Conservation (phyloP, 345 rosid genomes). For the Pistacia integerrima region DNA sequence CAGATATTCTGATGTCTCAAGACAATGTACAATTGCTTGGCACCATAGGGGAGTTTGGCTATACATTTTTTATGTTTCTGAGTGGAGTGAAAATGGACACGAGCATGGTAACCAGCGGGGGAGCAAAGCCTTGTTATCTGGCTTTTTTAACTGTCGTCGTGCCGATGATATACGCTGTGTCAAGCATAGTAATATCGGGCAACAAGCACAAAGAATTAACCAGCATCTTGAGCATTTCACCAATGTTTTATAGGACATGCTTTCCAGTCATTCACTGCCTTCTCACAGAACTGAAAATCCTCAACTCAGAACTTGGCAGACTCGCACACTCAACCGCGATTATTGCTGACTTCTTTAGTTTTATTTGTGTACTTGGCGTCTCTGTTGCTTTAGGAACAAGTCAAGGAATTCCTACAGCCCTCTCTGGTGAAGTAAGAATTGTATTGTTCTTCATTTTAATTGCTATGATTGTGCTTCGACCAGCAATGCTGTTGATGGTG, state of each 20-base stretch:
- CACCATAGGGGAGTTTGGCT: constrained; percentile 17
- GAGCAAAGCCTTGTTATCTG: constrained; percentile 17
- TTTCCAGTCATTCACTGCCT: constrained; percentile 26
- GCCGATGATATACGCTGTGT: neutral
- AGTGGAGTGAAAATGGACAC: constrained; percentile 31
- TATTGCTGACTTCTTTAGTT: constrained; percentile 1
- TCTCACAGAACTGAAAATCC: constrained; percentile 20
- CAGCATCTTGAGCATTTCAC: neutral
- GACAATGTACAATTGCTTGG: constrained; percentile 12
- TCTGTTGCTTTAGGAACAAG: neutral
- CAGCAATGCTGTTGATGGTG: neutral
- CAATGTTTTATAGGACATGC: constrained; percentile 1
- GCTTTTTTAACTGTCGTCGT: constrained; percentile 5
- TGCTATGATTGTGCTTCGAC: neutral
- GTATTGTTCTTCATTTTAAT: neutral
- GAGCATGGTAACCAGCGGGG: constrained; percentile 5
- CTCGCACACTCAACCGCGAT: constrained; percentile 21
- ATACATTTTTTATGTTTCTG: constrained; percentile 22
- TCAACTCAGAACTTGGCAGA: constrained; percentile 32
- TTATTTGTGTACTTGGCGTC: neutral
- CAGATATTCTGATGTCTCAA: neutral
- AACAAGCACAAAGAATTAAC: accelerated
- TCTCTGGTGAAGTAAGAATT: too few relatives aligned
- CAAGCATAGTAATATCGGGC: too few relatives aligned
- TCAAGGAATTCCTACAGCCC: accelerated